Evolutionary conservation across 2,329 filamentous ascomycete species (phyloP).

Genomic region (Aspergillus neoniger): DNA sequence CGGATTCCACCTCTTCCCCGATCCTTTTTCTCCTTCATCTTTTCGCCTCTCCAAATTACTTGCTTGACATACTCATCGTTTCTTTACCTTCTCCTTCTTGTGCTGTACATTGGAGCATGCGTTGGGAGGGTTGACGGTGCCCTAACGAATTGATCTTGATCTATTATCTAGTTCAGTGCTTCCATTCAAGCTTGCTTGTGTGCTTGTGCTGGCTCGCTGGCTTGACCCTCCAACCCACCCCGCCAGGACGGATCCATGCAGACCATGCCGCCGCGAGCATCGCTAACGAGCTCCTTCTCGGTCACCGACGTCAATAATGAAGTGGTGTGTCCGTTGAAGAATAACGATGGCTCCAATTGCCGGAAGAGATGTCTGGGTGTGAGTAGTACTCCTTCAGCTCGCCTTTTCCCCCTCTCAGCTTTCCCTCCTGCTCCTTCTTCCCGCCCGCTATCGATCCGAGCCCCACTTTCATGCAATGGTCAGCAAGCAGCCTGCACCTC

Average conservation of each 20-base stretch:
- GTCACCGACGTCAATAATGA: slow-evolving; percentile 91
- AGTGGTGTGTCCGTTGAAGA: slow-evolving; percentile 92
- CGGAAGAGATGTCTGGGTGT: slow-evolving; percentile 97
- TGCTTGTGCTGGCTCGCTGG: slow-evolving; percentile 14
- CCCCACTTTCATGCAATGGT: slow-evolving; percentile 16
- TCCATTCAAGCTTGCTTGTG: background rate
- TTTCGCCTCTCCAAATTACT: background rate
- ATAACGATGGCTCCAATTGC: slow-evolving; percentile 95
- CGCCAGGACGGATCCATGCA: slow-evolving; percentile 43
- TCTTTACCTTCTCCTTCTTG: background rate
- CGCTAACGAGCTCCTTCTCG: slow-evolving; percentile 86
- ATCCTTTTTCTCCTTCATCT: background rate
- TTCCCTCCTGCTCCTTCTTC: slow-evolving; percentile 1
- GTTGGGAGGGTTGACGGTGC: slow-evolving; percentile 9
- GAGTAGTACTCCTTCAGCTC: slow-evolving; percentile 55
- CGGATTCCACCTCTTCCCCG: slow-evolving; percentile 3
- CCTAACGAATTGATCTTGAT: slow-evolving; percentile 19
- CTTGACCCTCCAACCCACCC: slow-evolving; percentile 17
- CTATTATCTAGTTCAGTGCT: slow-evolving; percentile 9
- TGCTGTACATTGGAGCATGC: slow-evolving; percentile 17
- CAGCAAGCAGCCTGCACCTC: slow-evolving; percentile 10
- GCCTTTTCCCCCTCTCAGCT: slow-evolving; percentile 13
- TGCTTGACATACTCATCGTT: slow-evolving; percentile 2
- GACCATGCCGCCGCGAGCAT: slow-evolving; percentile 84
- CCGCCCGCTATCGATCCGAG: slow-evolving; percentile 12